Evolutionary conservation across 2,329 filamentous ascomycete species (phyloP).

Genomic region (Drechslerella stenobrocha): DNA sequence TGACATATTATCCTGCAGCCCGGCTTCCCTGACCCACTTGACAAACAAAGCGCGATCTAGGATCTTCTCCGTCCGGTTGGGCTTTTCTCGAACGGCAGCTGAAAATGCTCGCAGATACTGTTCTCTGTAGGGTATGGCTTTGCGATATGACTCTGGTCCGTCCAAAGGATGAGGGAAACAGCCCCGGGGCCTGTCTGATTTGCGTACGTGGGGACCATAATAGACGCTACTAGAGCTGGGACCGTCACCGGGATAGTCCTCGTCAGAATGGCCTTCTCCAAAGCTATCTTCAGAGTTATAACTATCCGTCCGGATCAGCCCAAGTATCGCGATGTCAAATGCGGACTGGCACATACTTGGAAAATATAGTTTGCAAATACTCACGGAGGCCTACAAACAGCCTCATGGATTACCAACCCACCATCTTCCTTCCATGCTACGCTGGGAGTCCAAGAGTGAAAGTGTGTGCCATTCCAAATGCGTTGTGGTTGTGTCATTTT

Average conservation of each 20-base stretch:
- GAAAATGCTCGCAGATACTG: conserved; percentile 30
- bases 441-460: too few species aligned
- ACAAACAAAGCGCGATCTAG: conserved; percentile 19
- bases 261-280: too few species aligned
- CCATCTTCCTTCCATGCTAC: too few species aligned
- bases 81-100: conserved; percentile 28
- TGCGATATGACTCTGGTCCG: conserved; percentile 1
- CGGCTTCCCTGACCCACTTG: conserved; percentile 40
- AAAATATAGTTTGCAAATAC: too few species aligned
- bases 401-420: too few species aligned
- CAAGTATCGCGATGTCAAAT: too few species aligned
- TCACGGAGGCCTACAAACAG: too few species aligned
- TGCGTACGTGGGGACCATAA: conserved; percentile 5
- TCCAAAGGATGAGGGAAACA: conserved; percentile 30
- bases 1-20: neutral
- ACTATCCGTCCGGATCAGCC: too few species aligned
- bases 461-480: too few species aligned
- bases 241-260: neutral
- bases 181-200: neutral
- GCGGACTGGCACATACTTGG: too few species aligned
- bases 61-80: conserved; percentile 36
- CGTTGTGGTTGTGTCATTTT: too few species aligned
- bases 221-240: neutral
- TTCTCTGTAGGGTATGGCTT: conserved; percentile 18
- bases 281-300: too few species aligned